Evolutionary conservation across 345 rosid genomes (phyloP).

Genomic region (Populus nigra): DNA sequence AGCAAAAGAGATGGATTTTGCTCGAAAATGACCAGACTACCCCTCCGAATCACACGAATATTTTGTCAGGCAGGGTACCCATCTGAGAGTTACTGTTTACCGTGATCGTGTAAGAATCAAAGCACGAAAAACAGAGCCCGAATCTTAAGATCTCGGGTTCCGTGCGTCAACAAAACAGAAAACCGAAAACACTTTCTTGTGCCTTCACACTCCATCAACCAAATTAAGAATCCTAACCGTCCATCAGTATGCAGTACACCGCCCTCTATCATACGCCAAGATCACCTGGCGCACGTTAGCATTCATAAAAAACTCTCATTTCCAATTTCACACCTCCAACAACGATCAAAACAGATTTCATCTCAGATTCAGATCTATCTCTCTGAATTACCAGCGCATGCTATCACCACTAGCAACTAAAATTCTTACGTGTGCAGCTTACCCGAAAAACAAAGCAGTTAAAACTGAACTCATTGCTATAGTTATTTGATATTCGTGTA

Average conservation of each 20-base stretch:
- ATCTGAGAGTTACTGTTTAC: slow-evolving; percentile 16
- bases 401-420: background rate
- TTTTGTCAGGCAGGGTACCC: background rate
- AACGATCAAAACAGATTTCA: background rate
- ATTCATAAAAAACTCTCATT: background rate
- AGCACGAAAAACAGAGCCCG: background rate
- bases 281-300: slow-evolving; percentile 20
- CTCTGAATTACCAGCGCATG: background rate
- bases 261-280: slow-evolving; percentile 6
- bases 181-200: background rate
- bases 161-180: slow-evolving; percentile 11
- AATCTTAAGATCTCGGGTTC: slow-evolving; percentile 30
- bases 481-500: background rate
- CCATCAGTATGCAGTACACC: slow-evolving; percentile 5
- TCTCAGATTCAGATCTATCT: slow-evolving; percentile 6
- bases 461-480: background rate
- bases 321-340: background rate
- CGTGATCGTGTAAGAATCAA: background rate
- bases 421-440: background rate
- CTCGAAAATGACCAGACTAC: slow-evolving; percentile 12
- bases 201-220: background rate
- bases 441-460: background rate
- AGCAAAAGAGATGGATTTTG: background rate
- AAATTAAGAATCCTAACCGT: slow-evolving; percentile 15
- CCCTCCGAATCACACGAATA: background rate